Conservation (phyloP, 352 stramenopile species). For the Phytophthora megakarya region DNA sequence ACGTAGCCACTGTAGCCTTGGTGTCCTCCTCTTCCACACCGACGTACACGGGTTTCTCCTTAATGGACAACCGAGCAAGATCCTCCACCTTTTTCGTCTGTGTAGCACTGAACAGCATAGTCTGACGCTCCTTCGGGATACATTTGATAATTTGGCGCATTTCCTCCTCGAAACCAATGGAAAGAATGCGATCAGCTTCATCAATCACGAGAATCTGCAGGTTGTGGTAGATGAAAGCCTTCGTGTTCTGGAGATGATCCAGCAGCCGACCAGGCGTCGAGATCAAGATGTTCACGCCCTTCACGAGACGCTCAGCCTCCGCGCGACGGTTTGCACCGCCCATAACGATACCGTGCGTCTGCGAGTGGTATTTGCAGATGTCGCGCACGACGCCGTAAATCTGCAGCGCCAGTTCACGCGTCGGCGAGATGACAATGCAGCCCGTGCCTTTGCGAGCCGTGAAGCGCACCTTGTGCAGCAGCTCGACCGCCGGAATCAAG, state of each 20-base stretch:
- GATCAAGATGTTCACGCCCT: slow-evolving; percentile 98
- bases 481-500: slow-evolving; percentile 97
- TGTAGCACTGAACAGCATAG: slow-evolving; percentile 98
- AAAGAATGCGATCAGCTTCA: slow-evolving; percentile 98
- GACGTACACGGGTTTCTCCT: slow-evolving; percentile 97
- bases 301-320: slow-evolving; percentile 94
- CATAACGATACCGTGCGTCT: slow-evolving; percentile 98
- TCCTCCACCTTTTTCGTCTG: slow-evolving; percentile 99
- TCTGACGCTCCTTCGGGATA: slow-evolving; percentile 98
- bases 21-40: slow-evolving; percentile 93
- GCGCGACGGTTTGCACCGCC: slow-evolving; percentile 97
- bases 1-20: slow-evolving; percentile 92
- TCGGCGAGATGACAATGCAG: slow-evolving; percentile 98
- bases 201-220: slow-evolving; percentile 98
- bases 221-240: slow-evolving; percentile 97
- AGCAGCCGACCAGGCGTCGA: slow-evolving; percentile 97
- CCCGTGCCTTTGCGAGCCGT: slow-evolving; percentile 96
- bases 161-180: slow-evolving; percentile 99
- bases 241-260: slow-evolving; percentile 98
- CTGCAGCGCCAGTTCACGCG: slow-evolving; percentile 97
- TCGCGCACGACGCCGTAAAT: slow-evolving; percentile 99
- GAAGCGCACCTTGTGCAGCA: slow-evolving; percentile 97
- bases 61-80: slow-evolving; percentile 92
- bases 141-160: slow-evolving; percentile 98
- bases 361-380: slow-evolving; percentile 93